Percentiles rank a stretch among this genome's conserved stretches.
Conservation (phyloP, 2,329 filamentous ascomycete species). For the Colletotrichum sidae region DNA sequence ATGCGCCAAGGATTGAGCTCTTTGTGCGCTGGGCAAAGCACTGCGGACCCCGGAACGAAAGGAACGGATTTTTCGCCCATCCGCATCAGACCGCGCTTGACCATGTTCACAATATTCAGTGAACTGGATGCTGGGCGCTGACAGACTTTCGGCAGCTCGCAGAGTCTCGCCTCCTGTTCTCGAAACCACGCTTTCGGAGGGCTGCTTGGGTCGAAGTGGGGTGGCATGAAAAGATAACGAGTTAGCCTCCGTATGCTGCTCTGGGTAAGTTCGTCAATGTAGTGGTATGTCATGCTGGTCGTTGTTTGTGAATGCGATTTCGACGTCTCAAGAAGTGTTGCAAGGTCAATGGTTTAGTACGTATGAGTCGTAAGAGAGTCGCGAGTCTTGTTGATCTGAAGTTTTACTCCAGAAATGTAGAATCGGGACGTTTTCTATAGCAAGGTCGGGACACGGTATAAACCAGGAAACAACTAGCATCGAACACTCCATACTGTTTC, state of each 20-base stretch:
- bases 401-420: background rate
- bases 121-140: constrained; percentile 41
- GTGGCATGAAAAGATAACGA: constrained; percentile 50
- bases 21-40: constrained; percentile 55
- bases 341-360: background rate
- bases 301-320: background rate
- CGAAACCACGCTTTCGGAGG: constrained; percentile 51
- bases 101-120: constrained; percentile 42
- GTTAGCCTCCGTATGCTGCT: constrained; percentile 48
- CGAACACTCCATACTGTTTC: background rate
- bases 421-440: constrained; percentile 3
- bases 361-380: background rate
- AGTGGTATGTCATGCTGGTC: constrained; percentile 17
- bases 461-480: constrained; percentile 6
- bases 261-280: constrained; percentile 39
- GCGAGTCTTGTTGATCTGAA: background rate
- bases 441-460: background rate
- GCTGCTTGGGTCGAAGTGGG: constrained; percentile 42
- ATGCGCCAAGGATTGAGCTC: constrained; percentile 56
- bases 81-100: constrained; percentile 48
- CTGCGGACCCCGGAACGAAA: constrained; percentile 44
- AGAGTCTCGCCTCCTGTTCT: constrained; percentile 46
- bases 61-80: constrained; percentile 44
- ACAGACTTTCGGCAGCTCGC: constrained; percentile 42
- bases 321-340: background rate